phyloP scores from a whole-genome alignment of 2,329 filamentous ascomycete species.

The Phialocephala sp. region DNA sequence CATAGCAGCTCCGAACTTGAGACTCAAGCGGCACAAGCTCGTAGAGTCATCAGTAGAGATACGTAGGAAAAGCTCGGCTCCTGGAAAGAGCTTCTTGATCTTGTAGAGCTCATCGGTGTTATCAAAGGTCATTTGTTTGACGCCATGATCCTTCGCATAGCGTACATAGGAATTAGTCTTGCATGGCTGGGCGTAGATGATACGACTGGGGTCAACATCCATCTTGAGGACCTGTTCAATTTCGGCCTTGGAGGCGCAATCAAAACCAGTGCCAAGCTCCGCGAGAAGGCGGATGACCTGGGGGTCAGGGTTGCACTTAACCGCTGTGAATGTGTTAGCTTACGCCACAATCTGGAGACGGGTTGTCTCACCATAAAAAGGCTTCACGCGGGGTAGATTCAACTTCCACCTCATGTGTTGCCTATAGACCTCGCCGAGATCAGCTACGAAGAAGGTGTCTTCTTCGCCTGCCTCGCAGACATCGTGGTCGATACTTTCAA shows the following conservation, averaged over 20 bases:
- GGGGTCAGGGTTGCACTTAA: conserved; percentile 98
- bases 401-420: conserved; percentile 98
- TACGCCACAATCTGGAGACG: conserved; percentile 7
- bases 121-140: conserved; percentile 99
- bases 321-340: conserved; percentile 60
- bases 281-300: conserved; percentile 88
- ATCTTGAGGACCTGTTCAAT: conserved; percentile 89
- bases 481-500: conserved; percentile 84
- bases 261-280: conserved; percentile 90
- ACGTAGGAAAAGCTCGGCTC: conserved; percentile 89
- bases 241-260: conserved; percentile 97
- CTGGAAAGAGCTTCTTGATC: conserved; percentile 89
- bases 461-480: conserved; percentile 90
- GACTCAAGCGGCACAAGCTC: conserved; percentile 90
- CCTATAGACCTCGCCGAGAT: conserved; percentile 97
- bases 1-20: conserved; percentile 95
- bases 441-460: conserved; percentile 97
- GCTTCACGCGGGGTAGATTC: conserved; percentile 89
- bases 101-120: conserved; percentile 98
- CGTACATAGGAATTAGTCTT: conserved; percentile 99
- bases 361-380: conserved; percentile 80
- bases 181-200: conserved; percentile 99
- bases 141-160: conserved; percentile 81
- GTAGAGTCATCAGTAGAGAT: conserved; percentile 97
- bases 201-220: conserved; percentile 84